A percentile compares a stretch with the other conserved stretches of the same genome.
These are phyloP conservation scores for Candida glucosophila DNA, from an alignment of 1,139 yeast genomes.

Conservation along the genomic window DNA sequence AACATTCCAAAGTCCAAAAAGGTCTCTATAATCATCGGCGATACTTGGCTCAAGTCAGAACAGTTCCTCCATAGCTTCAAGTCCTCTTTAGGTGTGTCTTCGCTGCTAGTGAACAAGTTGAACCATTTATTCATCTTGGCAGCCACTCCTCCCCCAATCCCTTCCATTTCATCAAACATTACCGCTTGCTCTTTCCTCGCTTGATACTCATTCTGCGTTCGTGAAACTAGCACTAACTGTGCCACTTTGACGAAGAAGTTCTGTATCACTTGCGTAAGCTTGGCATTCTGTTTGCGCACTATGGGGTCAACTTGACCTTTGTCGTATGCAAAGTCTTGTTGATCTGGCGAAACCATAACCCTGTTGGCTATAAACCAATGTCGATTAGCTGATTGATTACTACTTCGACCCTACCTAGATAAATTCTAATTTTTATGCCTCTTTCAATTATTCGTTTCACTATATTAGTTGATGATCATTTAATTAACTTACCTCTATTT, in stretches of 20 bases:
- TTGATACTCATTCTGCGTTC: too few species aligned
- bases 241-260: conserved; percentile 69
- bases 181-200: conserved; percentile 11
- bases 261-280: conserved; percentile 41
- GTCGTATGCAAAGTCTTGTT: conserved; percentile 5
- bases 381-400: too few species aligned
- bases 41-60: conserved; percentile 35
- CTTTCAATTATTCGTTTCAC: too few species aligned
- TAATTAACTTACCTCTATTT: too few species aligned
- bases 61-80: conserved; percentile 50
- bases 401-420: too few species aligned
- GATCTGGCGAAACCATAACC: conserved; percentile 6
- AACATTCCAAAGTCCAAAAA: conserved; percentile 64
- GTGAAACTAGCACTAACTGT: conserved; percentile 41
- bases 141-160: conserved; percentile 4
- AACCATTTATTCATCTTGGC: conserved; percentile 52
- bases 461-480: too few species aligned
- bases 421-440: too few species aligned
- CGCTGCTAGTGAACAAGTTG: conserved; percentile 47
- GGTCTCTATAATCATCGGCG: conserved; percentile 83
- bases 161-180: conserved; percentile 6
- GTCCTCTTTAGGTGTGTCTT: conserved; percentile 46
- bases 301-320: conserved; percentile 13
- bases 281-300: conserved; percentile 20
- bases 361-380: too few species aligned